Percentiles rank a stretch among this genome's conserved stretches.
Conservation (phyloP, 371 early-diverging fungal genomes). For the Coemansia sp. region DNA sequence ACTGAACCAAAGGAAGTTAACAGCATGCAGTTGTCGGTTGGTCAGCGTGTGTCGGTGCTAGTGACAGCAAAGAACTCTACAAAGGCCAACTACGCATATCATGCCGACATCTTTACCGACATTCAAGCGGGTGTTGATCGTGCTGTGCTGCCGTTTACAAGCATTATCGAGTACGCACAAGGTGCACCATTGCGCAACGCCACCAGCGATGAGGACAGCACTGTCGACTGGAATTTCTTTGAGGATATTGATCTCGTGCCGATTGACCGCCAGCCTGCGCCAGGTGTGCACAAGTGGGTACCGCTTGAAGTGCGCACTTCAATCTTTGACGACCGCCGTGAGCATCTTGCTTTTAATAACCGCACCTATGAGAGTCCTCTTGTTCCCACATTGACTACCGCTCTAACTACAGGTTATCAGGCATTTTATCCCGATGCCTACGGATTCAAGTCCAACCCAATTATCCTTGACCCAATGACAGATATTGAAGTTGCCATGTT, state of each 20-base stretch:
- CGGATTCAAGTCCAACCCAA: conserved; percentile 50
- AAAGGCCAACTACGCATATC: conserved; percentile 65
- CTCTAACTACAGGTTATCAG: conserved; percentile 59
- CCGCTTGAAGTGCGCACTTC: too few species aligned
- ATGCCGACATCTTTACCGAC: conserved; percentile 51
- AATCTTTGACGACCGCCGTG: conserved; percentile 57
- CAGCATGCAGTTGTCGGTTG: conserved; percentile 62
- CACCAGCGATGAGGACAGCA: too few species aligned
- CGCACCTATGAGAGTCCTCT: conserved; percentile 58
- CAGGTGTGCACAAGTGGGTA: too few species aligned
- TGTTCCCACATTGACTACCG: conserved; percentile 70
- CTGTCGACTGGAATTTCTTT: too few species aligned
- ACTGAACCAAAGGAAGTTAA: conserved; percentile 52
- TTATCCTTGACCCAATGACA: conserved; percentile 67
- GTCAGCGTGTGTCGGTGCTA: conserved; percentile 71
- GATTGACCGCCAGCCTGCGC: too few species aligned
- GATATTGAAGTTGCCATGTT: conserved; percentile 63
- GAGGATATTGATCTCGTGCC: too few species aligned
- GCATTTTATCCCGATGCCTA: conserved; percentile 39
- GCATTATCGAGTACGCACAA: conserved; percentile 37
- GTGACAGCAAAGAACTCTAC: conserved; percentile 71
- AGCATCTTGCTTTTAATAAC: conserved; percentile 72
- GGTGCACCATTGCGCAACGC: conserved; percentile 12
- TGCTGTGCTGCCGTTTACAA: conserved; percentile 23
- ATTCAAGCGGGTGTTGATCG: conserved; percentile 24